Evolutionary conservation across 768 basidiomycete genomes (phyloP).

Genomic region (Rhodosporidiobolus sp.): DNA sequence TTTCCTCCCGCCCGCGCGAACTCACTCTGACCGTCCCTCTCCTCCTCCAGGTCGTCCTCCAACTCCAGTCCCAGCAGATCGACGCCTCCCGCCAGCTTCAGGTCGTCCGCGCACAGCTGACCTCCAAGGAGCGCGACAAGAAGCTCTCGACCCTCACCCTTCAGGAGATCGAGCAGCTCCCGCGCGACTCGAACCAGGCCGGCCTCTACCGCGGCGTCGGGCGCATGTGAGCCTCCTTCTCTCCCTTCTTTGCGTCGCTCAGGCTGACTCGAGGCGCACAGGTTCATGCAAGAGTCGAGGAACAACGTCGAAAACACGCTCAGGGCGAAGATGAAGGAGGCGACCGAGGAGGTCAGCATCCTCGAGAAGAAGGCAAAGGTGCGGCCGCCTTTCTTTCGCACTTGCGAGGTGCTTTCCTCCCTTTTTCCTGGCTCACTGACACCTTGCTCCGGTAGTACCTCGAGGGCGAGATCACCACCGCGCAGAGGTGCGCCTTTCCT

Average conservation of each 20-base stretch:
- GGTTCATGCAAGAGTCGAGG: constrained; percentile 41
- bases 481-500: constrained; percentile 26
- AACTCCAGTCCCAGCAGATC: constrained; percentile 32
- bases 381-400: background rate
- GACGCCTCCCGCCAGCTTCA: constrained; percentile 30
- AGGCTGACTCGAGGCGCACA: background rate
- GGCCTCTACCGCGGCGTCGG: constrained; percentile 36
- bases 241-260: background rate
- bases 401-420: too few relatives aligned
- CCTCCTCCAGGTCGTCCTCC: constrained; percentile 26
- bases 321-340: constrained; percentile 30
- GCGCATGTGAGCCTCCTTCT: constrained; percentile 22
- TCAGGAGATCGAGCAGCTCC: constrained; percentile 36
- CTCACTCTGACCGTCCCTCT: background rate
- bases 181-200: constrained; percentile 13
- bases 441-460: constrained; percentile 21
- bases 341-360: constrained; percentile 10
- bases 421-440: background rate
- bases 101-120: constrained; percentile 17
- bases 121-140: constrained; percentile 24
- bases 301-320: constrained; percentile 36
- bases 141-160: constrained; percentile 36
- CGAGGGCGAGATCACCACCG: constrained; percentile 30
- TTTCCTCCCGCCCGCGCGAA: background rate
- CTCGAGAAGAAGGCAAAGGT: constrained; percentile 41